These are phyloP conservation scores for Apiospora malaysiana DNA, from an alignment of 2,329 filamentous ascomycete genomes.

Conservation along the genomic window DNA sequence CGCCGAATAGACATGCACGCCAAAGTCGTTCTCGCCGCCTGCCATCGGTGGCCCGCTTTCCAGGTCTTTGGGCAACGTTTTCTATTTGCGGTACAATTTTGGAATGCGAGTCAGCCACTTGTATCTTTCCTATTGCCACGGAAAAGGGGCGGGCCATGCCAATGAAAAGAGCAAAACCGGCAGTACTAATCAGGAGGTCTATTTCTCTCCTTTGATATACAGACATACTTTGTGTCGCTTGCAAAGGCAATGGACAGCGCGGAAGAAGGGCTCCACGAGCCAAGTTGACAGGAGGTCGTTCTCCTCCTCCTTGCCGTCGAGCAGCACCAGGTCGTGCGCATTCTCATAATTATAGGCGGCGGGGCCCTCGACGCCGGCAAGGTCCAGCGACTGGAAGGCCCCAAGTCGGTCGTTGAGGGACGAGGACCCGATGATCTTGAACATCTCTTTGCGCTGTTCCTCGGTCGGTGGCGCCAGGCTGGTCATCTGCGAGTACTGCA, in stretches of 20 bases:
- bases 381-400: conserved; percentile 22
- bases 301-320: conserved; percentile 22
- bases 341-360: not conserved
- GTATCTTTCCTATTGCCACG: too few species aligned
- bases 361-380: conserved; percentile 21
- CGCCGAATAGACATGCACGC: conserved; percentile 6
- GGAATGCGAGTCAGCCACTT: not conserved
- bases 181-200: too few species aligned
- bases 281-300: conserved; percentile 19
- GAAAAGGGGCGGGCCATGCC: not conserved
- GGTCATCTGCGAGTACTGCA: conserved; percentile 13
- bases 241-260: conserved; percentile 14
- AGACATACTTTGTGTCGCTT: not conserved
- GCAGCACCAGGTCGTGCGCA: conserved; percentile 20
- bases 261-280: conserved; percentile 19
- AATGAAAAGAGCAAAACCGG: not conserved
- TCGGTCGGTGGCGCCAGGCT: conserved; percentile 14
- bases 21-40: not conserved
- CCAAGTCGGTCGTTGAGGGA: conserved; percentile 20
- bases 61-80: conserved; percentile 17
- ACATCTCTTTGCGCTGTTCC: conserved; percentile 17
- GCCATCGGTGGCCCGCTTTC: not conserved
- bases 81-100: not conserved
- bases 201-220: not conserved
- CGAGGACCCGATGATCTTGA: conserved; percentile 17